A percentile compares a stretch with the other conserved stretches of the same genome.
Evolutionary conservation across 306 rosid genomes (phyloP).

Genomic region (Oxytropis ochrocephala): DNA sequence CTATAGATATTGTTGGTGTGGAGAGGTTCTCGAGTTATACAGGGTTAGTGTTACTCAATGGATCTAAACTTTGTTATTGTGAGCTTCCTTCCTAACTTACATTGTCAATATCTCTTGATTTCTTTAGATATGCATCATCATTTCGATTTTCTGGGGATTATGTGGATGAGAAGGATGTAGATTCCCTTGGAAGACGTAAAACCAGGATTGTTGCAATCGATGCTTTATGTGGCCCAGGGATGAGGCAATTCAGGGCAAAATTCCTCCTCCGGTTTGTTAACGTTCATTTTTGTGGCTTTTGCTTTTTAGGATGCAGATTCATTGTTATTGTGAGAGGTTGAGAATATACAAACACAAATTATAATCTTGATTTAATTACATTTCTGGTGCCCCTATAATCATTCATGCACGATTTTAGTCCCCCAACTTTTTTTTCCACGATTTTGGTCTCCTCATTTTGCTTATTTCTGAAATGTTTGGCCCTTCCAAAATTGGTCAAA

Average conservation of each 20-base stretch:
- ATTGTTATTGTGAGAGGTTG: neutral
- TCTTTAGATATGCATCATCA: constrained; percentile 75
- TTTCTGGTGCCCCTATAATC: too few relatives aligned
- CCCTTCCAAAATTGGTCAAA: too few relatives aligned
- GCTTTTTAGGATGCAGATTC: neutral
- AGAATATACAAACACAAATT: neutral
- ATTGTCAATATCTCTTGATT: constrained; percentile 17
- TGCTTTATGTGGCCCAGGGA: constrained; percentile 75
- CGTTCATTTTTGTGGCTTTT: constrained; percentile 12
- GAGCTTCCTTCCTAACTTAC: constrained; percentile 19
- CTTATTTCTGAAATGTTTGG: too few relatives aligned
- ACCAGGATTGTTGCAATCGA: constrained; percentile 78
- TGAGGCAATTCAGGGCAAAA: constrained; percentile 58
- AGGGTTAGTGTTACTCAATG: constrained; percentile 53
- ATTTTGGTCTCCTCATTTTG: too few relatives aligned
- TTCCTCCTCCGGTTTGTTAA: constrained; percentile 67
- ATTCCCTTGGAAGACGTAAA: constrained; percentile 64
- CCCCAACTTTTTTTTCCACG: too few relatives aligned
- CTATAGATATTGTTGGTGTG: constrained; percentile 75
- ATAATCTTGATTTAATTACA: too few relatives aligned
- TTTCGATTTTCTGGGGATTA: constrained; percentile 74
- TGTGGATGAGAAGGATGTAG: constrained; percentile 53
- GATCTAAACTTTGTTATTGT: constrained; percentile 17
- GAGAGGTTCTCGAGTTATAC: constrained; percentile 86
- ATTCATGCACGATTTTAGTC: too few relatives aligned